Evolutionary conservation across 139 green algal species (phyloP).

Genomic region (Penium margaritaceum): DNA sequence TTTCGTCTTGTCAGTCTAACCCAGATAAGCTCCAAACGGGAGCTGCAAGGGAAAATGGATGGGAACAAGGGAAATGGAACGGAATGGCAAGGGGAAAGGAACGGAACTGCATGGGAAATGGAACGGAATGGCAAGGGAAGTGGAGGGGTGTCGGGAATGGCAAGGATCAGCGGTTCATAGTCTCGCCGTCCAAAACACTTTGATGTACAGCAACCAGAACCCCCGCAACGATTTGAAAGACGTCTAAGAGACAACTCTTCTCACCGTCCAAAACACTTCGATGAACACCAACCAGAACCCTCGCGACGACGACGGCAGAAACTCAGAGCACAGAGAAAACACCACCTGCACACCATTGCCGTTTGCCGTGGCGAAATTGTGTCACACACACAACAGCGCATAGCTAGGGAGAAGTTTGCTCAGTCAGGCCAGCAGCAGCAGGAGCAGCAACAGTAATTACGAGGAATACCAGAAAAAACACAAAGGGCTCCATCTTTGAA

Average conservation of each 20-base stretch:
- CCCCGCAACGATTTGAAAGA: neutral
- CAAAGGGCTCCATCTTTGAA: too few relatives aligned
- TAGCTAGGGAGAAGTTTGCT: too few relatives aligned
- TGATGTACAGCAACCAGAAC: neutral
- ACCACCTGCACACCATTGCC: slow-evolving; percentile 20
- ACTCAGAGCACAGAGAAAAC: slow-evolving; percentile 46
- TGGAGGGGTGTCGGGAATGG: neutral
- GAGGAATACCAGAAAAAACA: too few relatives aligned
- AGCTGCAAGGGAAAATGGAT: too few relatives aligned
- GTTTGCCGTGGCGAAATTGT: too few relatives aligned
- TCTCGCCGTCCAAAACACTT: too few relatives aligned
- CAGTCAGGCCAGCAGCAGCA: too few relatives aligned
- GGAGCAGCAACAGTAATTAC: too few relatives aligned
- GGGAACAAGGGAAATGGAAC: neutral
- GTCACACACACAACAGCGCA: too few relatives aligned
- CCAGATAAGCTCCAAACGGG: neutral
- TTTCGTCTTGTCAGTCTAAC: too few relatives aligned
- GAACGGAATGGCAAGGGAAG: neutral
- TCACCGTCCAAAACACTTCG: slow-evolving; percentile 66
- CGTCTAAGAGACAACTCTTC: neutral
- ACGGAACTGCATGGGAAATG: neutral
- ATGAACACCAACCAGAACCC: slow-evolving; percentile 59
- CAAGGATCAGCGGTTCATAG: neutral
- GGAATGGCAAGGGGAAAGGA: neutral
- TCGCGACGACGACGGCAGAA: slow-evolving; percentile 43